Conservation (phyloP, 23 red algal genomes). For the Gracilariopsis chorda region DNA sequence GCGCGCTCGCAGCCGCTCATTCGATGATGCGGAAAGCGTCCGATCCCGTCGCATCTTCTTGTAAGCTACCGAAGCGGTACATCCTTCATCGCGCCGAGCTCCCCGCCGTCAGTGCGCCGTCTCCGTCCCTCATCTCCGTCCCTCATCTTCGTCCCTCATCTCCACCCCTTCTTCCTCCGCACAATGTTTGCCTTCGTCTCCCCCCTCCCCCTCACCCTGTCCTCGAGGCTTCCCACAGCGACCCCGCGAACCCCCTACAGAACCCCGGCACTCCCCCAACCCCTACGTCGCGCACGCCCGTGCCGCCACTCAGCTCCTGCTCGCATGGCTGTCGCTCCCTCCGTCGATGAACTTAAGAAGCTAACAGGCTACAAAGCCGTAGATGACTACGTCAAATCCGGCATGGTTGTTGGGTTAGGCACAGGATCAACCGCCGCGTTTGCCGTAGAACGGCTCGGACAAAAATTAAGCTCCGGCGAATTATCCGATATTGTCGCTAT, state of each 20-base stretch:
- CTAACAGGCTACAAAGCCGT: slow-evolving; percentile 86
- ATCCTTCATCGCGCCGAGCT: no score
- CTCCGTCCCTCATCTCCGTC: background rate
- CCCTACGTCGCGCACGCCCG: background rate
- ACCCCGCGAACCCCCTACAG: background rate
- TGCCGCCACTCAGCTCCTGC: background rate
- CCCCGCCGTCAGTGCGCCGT: no score
- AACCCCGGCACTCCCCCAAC: background rate
- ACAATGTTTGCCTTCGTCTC: slow-evolving; percentile 3
- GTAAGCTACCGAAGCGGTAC: no score
- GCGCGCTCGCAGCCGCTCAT: no score
- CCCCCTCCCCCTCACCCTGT: background rate
- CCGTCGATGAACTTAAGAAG: slow-evolving; percentile 92
- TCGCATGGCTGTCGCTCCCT: slow-evolving; percentile 14
- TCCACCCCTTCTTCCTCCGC: background rate
- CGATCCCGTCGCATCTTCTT: no score
- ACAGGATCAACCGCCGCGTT: slow-evolving; percentile 96
- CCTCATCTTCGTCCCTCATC: background rate
- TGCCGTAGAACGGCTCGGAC: slow-evolving; percentile 94
- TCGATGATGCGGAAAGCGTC: no score
- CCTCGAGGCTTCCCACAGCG: background rate
- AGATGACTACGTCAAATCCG: slow-evolving; percentile 94
- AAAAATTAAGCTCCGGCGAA: slow-evolving; percentile 81
- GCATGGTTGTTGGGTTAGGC: slow-evolving; percentile 96
- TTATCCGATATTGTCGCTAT: slow-evolving; percentile 86